Conservation (phyloP, 1,284 basidiomycete genomes). For the Mrakiaceae sp. region DNA sequence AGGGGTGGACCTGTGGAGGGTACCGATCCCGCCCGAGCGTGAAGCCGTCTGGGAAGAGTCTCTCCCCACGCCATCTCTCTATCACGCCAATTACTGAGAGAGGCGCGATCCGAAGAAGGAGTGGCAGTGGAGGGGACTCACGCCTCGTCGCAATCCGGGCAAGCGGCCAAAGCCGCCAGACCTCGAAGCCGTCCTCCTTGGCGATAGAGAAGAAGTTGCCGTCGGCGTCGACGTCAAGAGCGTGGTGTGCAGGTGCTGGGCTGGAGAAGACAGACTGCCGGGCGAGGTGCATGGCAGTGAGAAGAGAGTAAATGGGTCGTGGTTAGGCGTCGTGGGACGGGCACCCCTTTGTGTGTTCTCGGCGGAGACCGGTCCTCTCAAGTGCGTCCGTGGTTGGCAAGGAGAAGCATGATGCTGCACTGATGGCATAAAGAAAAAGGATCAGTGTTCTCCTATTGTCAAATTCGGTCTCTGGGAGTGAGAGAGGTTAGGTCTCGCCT, state of each 20-base stretch:
- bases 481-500: too few relatives aligned
- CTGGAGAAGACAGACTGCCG: slow-evolving; percentile 74
- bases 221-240: slow-evolving; percentile 64
- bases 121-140: slow-evolving; percentile 31
- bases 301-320: neutral
- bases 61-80: neutral
- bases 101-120: neutral
- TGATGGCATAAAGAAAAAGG: too few relatives aligned
- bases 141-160: slow-evolving; percentile 66
- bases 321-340: neutral
- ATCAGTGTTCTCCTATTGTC: too few relatives aligned
- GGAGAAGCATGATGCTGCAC: too few relatives aligned
- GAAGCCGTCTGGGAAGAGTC: neutral
- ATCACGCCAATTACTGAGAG: slow-evolving; percentile 9
- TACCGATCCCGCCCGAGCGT: neutral
- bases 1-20: neutral
- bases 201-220: slow-evolving; percentile 70
- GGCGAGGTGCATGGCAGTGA: slow-evolving; percentile 63
- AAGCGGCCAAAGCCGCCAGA: slow-evolving; percentile 71
- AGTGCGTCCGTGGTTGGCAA: too few relatives aligned
- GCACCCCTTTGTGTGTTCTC: too few relatives aligned
- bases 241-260: slow-evolving; percentile 59
- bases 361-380: too few relatives aligned
- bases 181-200: slow-evolving; percentile 71
- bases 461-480: too few relatives aligned